Conservation (phyloP, 2,329 filamentous ascomycete genomes). For the Aspergillus pseudonomiae region DNA sequence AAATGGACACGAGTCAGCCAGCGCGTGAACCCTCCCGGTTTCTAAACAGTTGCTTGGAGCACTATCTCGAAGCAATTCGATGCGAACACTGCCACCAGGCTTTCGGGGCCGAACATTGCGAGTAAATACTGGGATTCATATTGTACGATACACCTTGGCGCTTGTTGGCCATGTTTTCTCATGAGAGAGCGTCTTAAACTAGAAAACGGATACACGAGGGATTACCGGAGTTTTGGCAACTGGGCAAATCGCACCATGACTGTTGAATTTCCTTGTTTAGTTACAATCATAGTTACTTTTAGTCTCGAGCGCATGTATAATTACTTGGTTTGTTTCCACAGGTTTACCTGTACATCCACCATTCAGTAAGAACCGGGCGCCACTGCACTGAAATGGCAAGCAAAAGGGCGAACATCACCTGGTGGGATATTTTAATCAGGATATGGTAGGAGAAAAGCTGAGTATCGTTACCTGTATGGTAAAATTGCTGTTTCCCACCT, state of each 20-base stretch:
- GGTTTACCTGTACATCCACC: neutral
- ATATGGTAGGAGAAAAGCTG: conserved; percentile 3
- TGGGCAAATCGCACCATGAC: conserved; percentile 27
- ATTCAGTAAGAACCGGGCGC: conserved; percentile 3
- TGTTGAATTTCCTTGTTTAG: conserved; percentile 19
- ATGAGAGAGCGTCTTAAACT: conserved; percentile 15
- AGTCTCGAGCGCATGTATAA: conserved; percentile 24
- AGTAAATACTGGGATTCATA: conserved; percentile 13
- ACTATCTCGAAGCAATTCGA: conserved; percentile 11
- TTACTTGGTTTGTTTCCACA: neutral
- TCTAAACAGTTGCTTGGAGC: conserved; percentile 55
- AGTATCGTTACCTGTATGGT: conserved; percentile 4
- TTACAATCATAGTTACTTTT: conserved; percentile 30
- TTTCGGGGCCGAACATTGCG: conserved; percentile 4
- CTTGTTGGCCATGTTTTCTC: conserved; percentile 6
- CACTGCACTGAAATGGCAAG: conserved; percentile 2
- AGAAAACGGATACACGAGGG: conserved; percentile 28
- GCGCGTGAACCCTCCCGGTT: conserved; percentile 90
- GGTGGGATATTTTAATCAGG: neutral
- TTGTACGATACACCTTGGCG: conserved; percentile 36
- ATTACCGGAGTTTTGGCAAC: conserved; percentile 38
- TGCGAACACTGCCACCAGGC: conserved; percentile 4
- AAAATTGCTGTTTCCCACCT: neutral
- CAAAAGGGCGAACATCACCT: neutral
- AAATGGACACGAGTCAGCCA: conserved; percentile 98